Base-by-base conservation (phyloP, 305 asterid genomes). In the Fraxinus latifolia region DNA sequence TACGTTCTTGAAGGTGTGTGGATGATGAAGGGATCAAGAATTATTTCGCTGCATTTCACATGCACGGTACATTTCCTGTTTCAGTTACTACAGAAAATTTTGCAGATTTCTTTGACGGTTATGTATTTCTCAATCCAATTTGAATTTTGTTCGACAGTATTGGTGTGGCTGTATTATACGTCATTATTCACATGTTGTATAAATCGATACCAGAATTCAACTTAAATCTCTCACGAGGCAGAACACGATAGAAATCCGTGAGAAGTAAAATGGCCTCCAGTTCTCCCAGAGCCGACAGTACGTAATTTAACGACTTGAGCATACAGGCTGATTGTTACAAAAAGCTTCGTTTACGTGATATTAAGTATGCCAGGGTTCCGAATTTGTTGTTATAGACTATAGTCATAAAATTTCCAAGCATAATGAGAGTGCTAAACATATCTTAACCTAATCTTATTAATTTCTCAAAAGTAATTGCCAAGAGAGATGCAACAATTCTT, bases 1-100 rank as follows among this genome's bases (percentile, higher is more conserved):
- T n/a, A 8, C 44, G 8, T 62, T 81, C 23, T 73, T 78, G 32
- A 79, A 95, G 99, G 92, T 93, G 94, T 86, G 89, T 94, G 80
- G 97, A 93, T 32, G 93, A 92, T 83, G 93, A 89, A 82, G 97
- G 91, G 83, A 89, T 95, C 87, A 93, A 88, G 90, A 91, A 89
- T n/a, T 95, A 90, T 71, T 93, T 94, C 84, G 96, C 98, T 85
- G 97, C 96, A 78, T 91, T 95, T 87, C 98, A 95, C 90, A 68
- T 93, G 91, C 91, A 88, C 60, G 87, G 85, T 85, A 50, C 79
- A 73, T 86, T 82, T 81, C 98, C 98, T 4, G 87, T 82, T 80
- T 86, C 88, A 17, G 88, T 94, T 58, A 36, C 29, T 27, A 27
- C 29, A 27, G 29, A 27, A 27, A 91, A 95, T 90, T 95, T 95